phyloP scores from a whole-genome alignment of 768 basidiomycete species.

The Asterophora lycoperdoides region DNA sequence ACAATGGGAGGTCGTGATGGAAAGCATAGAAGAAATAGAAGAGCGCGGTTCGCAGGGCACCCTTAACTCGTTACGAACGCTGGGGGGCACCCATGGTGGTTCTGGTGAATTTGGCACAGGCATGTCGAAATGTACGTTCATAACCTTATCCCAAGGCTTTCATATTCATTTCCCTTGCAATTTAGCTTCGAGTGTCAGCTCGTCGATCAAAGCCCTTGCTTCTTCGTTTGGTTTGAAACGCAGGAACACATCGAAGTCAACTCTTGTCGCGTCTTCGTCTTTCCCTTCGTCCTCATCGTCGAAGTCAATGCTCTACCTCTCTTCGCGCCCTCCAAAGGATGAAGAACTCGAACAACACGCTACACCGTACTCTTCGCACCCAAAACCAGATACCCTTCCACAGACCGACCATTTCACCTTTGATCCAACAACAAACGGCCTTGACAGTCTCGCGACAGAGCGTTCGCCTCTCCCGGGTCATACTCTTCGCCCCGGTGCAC shows the following conservation, averaged over 20 bases:
- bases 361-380: conserved; percentile 41
- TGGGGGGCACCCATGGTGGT: conserved; percentile 25
- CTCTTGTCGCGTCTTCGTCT: conserved; percentile 11
- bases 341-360: conserved; percentile 40
- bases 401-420: conserved; percentile 50
- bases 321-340: conserved; percentile 17
- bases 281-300: conserved; percentile 18
- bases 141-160: conserved; percentile 4
- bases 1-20: conserved; percentile 87
- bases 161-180: conserved; percentile 13
- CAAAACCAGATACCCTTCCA: conserved; percentile 29
- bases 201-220: conserved; percentile 75
- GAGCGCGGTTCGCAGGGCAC: conserved; percentile 51
- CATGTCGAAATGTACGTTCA: conserved; percentile 51
- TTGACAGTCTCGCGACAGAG: conserved; percentile 16
- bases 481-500: conserved; percentile 51
- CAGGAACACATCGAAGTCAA: conserved; percentile 28
- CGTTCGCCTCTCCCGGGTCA: conserved; percentile 57
- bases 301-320: conserved; percentile 22
- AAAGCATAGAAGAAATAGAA: conserved; percentile 65
- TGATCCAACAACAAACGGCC: conserved; percentile 23
- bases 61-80: conserved; percentile 42
- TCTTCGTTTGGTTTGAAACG: conserved; percentile 71
- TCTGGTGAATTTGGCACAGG: conserved; percentile 73
- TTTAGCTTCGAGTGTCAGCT: conserved; percentile 56